Base-by-base conservation (phyloP, 805 yeast species). In the Wickerhamiella musiphila region DNA sequence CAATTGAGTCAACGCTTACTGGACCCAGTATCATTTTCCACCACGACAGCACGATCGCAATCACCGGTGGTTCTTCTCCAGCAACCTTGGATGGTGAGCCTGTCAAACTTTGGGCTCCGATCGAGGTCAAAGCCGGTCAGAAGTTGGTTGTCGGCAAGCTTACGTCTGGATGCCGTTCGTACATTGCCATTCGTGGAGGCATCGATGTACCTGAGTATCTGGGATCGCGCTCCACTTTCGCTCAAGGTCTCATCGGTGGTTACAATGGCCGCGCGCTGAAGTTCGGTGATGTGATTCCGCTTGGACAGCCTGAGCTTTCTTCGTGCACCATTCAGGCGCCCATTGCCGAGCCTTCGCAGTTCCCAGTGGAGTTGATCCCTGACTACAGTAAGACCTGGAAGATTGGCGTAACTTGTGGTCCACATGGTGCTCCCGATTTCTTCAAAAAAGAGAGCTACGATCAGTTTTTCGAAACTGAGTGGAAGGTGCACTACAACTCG, bases 401-500 rank as follows among this genome's bases (percentile, higher is more conserved):
- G 28, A 84, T 86, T 40, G 94, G 84, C 47, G 94, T 84, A 29
- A 82, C 94, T 8, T 75, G 92, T 53, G 98, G 98, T 34, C 98
- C 98, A 17, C 96, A 86, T 54, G 96, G 96, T 1, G 71, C 94
- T 4, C 96, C 96, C 13, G 98, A 86, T 54, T 82, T 84, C 57
- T 90, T 90, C 64, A 68, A 68, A 34, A 54, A 64, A 8, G 93
- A 78, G 51, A 70, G 79, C 9, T 70, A 82, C 12, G 61, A 63
- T 22, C 78, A 74, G 34, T 84, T 86, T 58, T 82, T 86, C 51
- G 47, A 63, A 4, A 65, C 71, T 33, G 69, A 67, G 38, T 86
- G 96, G 96, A 86, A 83, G 55, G 83, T 86, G 31, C 96, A 90
- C 54, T 90, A 90, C 64, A 86, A 86, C 58, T 84, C 96, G 20